A percentile compares a stretch with the other conserved stretches of the same genome.
Conservation (phyloP, 345 rosid species). For the Theobroma cacao region DNA sequence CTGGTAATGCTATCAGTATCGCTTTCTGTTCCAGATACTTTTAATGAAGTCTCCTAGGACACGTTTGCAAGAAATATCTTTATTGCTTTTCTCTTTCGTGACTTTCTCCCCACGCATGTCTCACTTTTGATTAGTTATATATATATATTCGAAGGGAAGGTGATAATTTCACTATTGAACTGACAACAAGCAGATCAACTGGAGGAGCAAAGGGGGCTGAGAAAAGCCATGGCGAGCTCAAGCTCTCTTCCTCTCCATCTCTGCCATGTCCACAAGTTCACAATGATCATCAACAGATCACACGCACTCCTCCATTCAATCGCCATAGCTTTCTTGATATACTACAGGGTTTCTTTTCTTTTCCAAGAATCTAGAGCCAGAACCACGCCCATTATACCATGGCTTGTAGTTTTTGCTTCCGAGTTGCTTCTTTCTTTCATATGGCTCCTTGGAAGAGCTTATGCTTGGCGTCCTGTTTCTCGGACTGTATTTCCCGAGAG, state of each 20-base stretch:
- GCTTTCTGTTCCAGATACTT: too few relatives aligned
- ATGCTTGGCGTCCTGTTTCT: slow-evolving; percentile 33
- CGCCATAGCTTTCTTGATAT: slow-evolving; percentile 33
- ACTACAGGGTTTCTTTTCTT: slow-evolving; percentile 33
- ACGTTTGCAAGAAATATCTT: background rate
- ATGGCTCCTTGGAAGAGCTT: slow-evolving; percentile 36
- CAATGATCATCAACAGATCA: slow-evolving; percentile 29
- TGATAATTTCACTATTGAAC: background rate
- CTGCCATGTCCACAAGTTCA: slow-evolving; percentile 19
- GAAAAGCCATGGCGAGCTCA: slow-evolving; percentile 21
- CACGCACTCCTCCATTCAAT: slow-evolving; percentile 29
- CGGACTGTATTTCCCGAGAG: slow-evolving; percentile 38
- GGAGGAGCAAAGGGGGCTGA: background rate
- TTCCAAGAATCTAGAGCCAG: background rate
- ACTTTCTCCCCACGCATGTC: background rate
- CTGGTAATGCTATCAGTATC: too few relatives aligned
- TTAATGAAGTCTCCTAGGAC: too few relatives aligned
- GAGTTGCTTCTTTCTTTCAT: slow-evolving; percentile 31
- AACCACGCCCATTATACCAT: slow-evolving; percentile 10
- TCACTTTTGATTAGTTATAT: background rate
- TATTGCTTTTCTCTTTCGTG: background rate
- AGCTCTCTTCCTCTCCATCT: slow-evolving; percentile 30
- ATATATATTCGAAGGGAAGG: background rate
- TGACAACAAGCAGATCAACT: background rate
- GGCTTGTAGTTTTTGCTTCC: slow-evolving; percentile 27